phyloP scores from a whole-genome alignment of 2,329 filamentous ascomycete species.

The Rhynchosporium agropyri region DNA sequence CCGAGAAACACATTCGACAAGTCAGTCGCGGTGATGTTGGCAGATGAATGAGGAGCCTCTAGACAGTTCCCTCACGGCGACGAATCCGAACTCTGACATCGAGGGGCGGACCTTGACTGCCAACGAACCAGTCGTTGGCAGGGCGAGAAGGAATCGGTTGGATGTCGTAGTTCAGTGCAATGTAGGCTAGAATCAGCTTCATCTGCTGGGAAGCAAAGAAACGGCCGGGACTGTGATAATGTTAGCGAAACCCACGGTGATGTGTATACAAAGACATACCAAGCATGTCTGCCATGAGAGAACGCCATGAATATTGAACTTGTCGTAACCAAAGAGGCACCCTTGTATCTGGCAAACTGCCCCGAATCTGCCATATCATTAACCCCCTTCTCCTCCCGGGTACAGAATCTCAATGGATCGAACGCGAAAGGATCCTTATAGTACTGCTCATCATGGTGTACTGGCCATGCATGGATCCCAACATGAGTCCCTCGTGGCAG shows the following conservation, averaged over 20 bases:
- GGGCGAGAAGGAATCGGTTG: slow-evolving; percentile 37
- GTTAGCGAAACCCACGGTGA: slow-evolving; percentile 28
- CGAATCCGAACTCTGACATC: slow-evolving; percentile 39
- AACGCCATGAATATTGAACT: slow-evolving; percentile 37
- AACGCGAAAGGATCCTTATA: slow-evolving; percentile 29
- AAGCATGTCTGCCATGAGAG: slow-evolving; percentile 41
- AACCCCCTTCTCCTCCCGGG: neutral
- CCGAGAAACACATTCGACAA: neutral
- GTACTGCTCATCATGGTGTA: slow-evolving; percentile 32
- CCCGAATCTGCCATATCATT: slow-evolving; percentile 3
- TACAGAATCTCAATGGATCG: slow-evolving; percentile 31
- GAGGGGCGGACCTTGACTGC: slow-evolving; percentile 40
- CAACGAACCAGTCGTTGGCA: slow-evolving; percentile 41
- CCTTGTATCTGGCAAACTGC: slow-evolving; percentile 20
- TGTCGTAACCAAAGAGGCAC: slow-evolving; percentile 35
- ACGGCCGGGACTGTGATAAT: slow-evolving; percentile 34
- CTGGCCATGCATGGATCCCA: slow-evolving; percentile 35
- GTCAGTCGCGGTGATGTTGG: neutral
- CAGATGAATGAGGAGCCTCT: neutral
- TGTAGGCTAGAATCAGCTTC: slow-evolving; percentile 37
- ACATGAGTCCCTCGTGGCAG: slow-evolving; percentile 45
- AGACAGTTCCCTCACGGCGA: slow-evolving; percentile 26
- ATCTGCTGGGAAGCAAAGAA: slow-evolving; percentile 36
- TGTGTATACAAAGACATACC: slow-evolving; percentile 27
- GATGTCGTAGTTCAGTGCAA: slow-evolving; percentile 35